phyloP scores from a whole-genome alignment of 192 early-diverging fungal species.

The Chytriomyces hyalinus region DNA sequence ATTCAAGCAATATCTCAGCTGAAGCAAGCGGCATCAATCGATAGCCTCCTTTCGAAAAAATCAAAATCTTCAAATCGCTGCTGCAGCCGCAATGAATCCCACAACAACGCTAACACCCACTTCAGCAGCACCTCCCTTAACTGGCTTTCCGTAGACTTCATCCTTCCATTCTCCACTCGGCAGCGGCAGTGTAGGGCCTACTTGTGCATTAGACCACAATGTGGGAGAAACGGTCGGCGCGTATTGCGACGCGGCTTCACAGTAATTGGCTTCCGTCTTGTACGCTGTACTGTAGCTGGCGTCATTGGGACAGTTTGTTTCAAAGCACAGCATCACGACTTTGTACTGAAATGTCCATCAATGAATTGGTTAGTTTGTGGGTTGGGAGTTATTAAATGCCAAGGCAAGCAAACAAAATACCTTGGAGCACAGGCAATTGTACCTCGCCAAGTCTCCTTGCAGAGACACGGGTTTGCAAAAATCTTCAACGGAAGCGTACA shows the following conservation, averaged over 20 bases:
- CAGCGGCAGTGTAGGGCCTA: not conserved
- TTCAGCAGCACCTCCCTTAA: not conserved
- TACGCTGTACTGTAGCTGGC: not conserved
- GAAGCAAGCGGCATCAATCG: not conserved
- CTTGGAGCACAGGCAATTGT: slow-evolving; percentile 4
- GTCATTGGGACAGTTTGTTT: not conserved
- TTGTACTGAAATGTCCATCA: not conserved
- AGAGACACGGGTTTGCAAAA: not conserved
- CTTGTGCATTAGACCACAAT: not conserved
- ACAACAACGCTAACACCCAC: not conserved
- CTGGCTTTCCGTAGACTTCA: not conserved
- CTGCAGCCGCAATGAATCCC: not conserved
- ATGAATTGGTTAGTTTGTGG: not conserved
- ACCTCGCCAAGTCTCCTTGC: not conserved
- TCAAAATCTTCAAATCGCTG: not conserved
- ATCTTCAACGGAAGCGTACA: not conserved
- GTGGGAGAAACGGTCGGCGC: not conserved
- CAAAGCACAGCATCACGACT: not conserved
- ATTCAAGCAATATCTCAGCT: not conserved
- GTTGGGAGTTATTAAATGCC: not conserved
- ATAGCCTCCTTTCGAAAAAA: not conserved
- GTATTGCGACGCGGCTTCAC: not conserved
- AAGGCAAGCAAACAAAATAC: not conserved
- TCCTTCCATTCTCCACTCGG: not conserved
- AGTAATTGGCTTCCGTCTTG: not conserved